These are phyloP conservation scores for Samsoniella hepiali DNA, from an alignment of 2,329 filamentous ascomycete species.

Conservation along the genomic window DNA sequence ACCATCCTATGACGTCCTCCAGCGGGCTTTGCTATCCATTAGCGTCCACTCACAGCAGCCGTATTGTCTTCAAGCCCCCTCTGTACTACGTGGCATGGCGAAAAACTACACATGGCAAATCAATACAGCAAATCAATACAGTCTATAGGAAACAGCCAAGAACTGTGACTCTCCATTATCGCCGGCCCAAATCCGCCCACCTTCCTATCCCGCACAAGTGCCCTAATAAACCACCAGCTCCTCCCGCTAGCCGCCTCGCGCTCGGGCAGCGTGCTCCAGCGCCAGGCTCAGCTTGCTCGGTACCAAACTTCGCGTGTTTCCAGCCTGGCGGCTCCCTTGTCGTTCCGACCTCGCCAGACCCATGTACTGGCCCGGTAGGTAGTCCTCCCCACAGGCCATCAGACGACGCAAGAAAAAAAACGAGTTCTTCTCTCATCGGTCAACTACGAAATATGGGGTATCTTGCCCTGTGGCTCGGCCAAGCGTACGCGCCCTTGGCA, in stretches of 20 bases:
- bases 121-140: no score
- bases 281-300: not conserved
- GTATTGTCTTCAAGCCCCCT: not conserved
- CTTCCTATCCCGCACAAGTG: not conserved
- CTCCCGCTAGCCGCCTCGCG: not conserved
- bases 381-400: not conserved
- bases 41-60: not conserved
- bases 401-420: not conserved
- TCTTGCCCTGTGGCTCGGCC: not conserved
- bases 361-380: no score
- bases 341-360: not conserved
- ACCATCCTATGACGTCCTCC: not conserved
- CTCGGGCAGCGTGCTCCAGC: not conserved
- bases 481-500: slow-evolving; percentile 7
- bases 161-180: not conserved
- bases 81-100: not conserved
- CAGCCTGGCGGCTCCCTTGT: not conserved
- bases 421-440: no score
- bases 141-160: not conserved
- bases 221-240: not conserved
- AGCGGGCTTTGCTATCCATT: not conserved
- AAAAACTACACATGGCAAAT: no score
- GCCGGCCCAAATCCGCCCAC: not conserved
- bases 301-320: not conserved
- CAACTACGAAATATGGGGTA: not conserved